These are phyloP conservation scores for Meyerozyma carpophila DNA, from an alignment of 1,139 yeast genomes.

Conservation along the genomic window DNA sequence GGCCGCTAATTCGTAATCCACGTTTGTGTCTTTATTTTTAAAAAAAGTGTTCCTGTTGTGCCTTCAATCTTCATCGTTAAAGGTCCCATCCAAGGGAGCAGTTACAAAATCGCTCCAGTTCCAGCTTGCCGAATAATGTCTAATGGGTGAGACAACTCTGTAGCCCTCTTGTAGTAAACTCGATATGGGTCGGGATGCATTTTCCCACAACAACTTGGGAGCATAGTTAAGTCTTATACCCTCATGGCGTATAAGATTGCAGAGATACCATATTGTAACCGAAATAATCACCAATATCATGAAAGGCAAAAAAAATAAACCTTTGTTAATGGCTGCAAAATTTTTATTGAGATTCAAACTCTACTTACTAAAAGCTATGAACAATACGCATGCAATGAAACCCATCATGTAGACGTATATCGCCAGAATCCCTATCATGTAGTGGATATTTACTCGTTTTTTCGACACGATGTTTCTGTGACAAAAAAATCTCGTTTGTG, in stretches of 20 bases:
- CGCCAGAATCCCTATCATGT: background rate
- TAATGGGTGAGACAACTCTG: background rate
- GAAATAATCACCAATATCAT: background rate
- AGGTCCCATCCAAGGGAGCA: background rate
- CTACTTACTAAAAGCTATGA: background rate
- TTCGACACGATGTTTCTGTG: background rate
- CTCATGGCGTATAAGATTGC: background rate
- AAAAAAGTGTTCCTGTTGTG: background rate
- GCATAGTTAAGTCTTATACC: background rate
- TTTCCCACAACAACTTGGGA: background rate
- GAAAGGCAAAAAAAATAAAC: background rate
- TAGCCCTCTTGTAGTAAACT: background rate
- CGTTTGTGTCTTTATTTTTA: background rate
- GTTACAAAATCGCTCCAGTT: background rate
- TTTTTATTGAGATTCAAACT: background rate
- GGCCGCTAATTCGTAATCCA: no score
- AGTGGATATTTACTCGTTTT: background rate
- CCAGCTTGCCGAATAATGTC: background rate
- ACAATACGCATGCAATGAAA: background rate
- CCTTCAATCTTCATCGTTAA: background rate
- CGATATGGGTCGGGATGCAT: background rate
- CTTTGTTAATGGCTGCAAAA: background rate
- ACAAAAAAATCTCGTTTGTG: background rate
- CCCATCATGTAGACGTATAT: background rate
- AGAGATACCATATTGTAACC: background rate